These are phyloP conservation scores for Vigna nakashimae DNA, from an alignment of 306 rosid species.

Conservation along the genomic window DNA sequence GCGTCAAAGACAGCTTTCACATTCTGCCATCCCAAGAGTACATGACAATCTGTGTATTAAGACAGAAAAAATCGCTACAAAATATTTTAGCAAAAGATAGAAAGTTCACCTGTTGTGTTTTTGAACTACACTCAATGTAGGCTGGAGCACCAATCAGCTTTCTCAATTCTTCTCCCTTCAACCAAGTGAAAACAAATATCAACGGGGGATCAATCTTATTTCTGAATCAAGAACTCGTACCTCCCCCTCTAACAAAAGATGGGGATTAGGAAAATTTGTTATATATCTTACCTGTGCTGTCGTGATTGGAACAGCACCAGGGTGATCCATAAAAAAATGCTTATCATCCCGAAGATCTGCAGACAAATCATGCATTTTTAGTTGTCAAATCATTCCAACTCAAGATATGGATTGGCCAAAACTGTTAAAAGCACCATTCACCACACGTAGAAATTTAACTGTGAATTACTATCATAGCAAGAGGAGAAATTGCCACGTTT, in stretches of 20 bases:
- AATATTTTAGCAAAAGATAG: conserved; percentile 7
- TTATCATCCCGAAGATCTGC: conserved; percentile 86
- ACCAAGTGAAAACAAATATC: conserved; percentile 36
- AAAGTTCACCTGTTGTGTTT: conserved; percentile 70
- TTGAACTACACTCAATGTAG: conserved; percentile 82
- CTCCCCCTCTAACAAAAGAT: conserved; percentile 10
- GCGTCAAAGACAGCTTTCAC: conserved; percentile 87
- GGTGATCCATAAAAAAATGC: conserved; percentile 66
- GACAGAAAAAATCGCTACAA: neutral
- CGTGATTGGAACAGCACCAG: conserved; percentile 72
- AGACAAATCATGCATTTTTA: conserved; percentile 19
- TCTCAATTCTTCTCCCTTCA: conserved; percentile 82
- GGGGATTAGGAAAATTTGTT: neutral
- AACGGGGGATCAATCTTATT: conserved; percentile 13
- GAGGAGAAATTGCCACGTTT: neutral
- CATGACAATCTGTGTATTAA: conserved; percentile 10
- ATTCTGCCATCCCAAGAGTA: conserved; percentile 60
- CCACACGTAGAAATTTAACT: neutral
- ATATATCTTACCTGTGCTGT: conserved; percentile 58
- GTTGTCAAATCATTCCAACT: conserved; percentile 24
- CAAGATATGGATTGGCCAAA: conserved; percentile 2
- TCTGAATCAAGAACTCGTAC: conserved; percentile 21
- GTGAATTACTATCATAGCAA: neutral
- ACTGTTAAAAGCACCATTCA: neutral
- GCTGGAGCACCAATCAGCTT: conserved; percentile 77